phyloP scores from a whole-genome alignment of 345 rosid species.

The Gossypium ekmanianum region DNA sequence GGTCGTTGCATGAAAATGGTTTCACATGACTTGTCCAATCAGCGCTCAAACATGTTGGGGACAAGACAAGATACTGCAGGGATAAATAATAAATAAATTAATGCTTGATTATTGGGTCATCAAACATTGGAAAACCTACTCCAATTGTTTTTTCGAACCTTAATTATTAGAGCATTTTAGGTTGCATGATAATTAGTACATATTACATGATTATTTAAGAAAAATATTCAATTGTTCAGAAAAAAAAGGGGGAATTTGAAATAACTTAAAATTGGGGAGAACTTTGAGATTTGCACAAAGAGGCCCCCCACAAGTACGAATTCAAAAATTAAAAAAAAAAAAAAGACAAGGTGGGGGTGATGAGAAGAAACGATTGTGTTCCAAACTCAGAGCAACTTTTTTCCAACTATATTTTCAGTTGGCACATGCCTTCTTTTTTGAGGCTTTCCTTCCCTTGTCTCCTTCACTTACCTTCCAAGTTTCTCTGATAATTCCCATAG shows the following conservation, averaged over 20 bases:
- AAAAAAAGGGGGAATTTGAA: not conserved
- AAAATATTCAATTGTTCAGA: too few relatives aligned
- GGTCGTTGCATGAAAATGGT: not conserved
- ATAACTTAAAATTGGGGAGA: not conserved
- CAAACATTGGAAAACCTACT: not conserved
- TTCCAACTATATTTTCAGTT: too few relatives aligned
- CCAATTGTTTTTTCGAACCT: not conserved
- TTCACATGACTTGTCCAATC: slow-evolving; percentile 11
- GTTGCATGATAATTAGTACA: too few relatives aligned
- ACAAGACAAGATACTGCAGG: not conserved
- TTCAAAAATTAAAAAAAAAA: not conserved
- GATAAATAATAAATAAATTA: too few relatives aligned
- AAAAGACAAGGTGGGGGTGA: not conserved
- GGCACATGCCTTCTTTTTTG: too few relatives aligned
- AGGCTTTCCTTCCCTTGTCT: too few relatives aligned
- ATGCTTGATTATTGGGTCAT: slow-evolving; percentile 20
- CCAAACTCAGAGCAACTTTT: slow-evolving; percentile 8
- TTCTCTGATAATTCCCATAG: too few relatives aligned
- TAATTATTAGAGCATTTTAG: too few relatives aligned
- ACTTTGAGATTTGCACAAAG: not conserved
- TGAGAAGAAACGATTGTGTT: slow-evolving; percentile 7
- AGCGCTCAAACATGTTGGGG: slow-evolving; percentile 3
- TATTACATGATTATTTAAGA: too few relatives aligned
- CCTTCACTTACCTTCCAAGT: too few relatives aligned
- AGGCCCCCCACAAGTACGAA: not conserved